These are phyloP conservation scores for Monosporascus ibericus DNA, from an alignment of 2,329 filamentous ascomycete species.

Conservation along the genomic window DNA sequence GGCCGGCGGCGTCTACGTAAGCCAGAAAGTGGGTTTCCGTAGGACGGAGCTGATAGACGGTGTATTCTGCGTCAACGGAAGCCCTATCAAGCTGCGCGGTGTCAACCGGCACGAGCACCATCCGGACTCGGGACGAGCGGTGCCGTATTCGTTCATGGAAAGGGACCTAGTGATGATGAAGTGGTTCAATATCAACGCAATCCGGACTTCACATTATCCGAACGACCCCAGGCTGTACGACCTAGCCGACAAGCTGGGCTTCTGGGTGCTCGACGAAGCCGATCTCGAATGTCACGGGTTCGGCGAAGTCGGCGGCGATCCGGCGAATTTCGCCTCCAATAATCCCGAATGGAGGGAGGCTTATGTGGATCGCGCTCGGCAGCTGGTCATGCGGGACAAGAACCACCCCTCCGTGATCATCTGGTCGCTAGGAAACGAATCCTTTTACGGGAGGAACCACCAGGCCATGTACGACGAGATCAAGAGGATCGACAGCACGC, in stretches of 20 bases:
- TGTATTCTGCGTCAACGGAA: slow-evolving; percentile 59
- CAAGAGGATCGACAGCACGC: slow-evolving; percentile 47
- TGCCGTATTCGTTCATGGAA: slow-evolving; percentile 55
- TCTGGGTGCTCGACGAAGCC: slow-evolving; percentile 57
- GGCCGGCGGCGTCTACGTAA: slow-evolving; percentile 31
- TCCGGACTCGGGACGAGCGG: slow-evolving; percentile 53
- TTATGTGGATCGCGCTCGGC: slow-evolving; percentile 60
- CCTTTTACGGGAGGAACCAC: slow-evolving; percentile 64
- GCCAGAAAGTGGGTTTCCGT: slow-evolving; percentile 58
- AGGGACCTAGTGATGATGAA: slow-evolving; percentile 62
- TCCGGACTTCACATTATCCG: slow-evolving; percentile 62
- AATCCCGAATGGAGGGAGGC: slow-evolving; percentile 57
- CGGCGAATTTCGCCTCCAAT: slow-evolving; percentile 48
- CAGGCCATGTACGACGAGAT: slow-evolving; percentile 61
- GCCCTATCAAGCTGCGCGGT: slow-evolving; percentile 58
- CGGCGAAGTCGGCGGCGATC: slow-evolving; percentile 32
- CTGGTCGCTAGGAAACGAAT: slow-evolving; percentile 68
- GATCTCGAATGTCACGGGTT: slow-evolving; percentile 52
- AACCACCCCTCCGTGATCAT: slow-evolving; percentile 62
- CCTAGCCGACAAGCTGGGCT: slow-evolving; percentile 55
- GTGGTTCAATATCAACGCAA: slow-evolving; percentile 61
- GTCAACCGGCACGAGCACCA: slow-evolving; percentile 69
- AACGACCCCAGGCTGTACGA: slow-evolving; percentile 56
- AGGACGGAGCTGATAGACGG: slow-evolving; percentile 54
- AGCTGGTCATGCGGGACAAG: slow-evolving; percentile 54